Evolutionary conservation across 495 filamentous ascomycete genomes (phyloP).

Genomic region (Acidomyces sp.): DNA sequence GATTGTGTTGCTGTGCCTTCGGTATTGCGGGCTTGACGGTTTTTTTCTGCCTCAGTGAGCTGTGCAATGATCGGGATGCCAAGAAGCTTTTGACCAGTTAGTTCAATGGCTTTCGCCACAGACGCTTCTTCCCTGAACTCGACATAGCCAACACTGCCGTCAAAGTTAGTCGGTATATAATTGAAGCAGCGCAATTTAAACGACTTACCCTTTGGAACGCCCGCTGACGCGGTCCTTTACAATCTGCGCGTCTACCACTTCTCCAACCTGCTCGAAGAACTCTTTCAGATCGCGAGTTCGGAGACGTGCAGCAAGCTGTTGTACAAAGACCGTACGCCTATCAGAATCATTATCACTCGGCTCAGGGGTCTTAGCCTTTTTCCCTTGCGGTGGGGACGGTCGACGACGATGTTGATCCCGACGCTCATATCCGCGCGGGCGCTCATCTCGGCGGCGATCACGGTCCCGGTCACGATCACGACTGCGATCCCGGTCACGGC

Average conservation of each 20-base stretch:
- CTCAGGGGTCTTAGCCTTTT: constrained; percentile 29
- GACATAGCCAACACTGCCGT: constrained; percentile 85
- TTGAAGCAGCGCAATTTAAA: constrained; percentile 1
- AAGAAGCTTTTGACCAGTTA: constrained; percentile 97
- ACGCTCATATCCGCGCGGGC: constrained; percentile 5
- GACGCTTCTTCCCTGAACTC: constrained; percentile 97
- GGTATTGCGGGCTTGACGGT: constrained; percentile 82
- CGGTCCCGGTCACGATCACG: not conserved
- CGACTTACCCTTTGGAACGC: constrained; percentile 85
- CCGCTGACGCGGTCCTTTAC: constrained; percentile 97
- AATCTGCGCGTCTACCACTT: constrained; percentile 95
- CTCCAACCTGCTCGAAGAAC: constrained; percentile 94
- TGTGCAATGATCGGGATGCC: constrained; percentile 98
- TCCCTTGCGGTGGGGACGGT: constrained; percentile 35
- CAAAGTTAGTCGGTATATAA: constrained; percentile 20
- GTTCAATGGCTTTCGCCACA: constrained; percentile 83
- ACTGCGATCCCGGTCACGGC: constrained; percentile 17
- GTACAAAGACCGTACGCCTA: constrained; percentile 92
- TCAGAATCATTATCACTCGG: constrained; percentile 93
- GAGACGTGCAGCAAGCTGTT: constrained; percentile 87
- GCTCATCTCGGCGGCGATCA: constrained; percentile 28
- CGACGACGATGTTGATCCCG: constrained; percentile 5
- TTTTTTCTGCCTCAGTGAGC: constrained; percentile 98
- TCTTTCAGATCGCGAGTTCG: constrained; percentile 82
- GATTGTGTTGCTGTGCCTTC: constrained; percentile 52